Conservation (phyloP, 1,284 basidiomycete species). For the Afroboletus lepidellus region DNA sequence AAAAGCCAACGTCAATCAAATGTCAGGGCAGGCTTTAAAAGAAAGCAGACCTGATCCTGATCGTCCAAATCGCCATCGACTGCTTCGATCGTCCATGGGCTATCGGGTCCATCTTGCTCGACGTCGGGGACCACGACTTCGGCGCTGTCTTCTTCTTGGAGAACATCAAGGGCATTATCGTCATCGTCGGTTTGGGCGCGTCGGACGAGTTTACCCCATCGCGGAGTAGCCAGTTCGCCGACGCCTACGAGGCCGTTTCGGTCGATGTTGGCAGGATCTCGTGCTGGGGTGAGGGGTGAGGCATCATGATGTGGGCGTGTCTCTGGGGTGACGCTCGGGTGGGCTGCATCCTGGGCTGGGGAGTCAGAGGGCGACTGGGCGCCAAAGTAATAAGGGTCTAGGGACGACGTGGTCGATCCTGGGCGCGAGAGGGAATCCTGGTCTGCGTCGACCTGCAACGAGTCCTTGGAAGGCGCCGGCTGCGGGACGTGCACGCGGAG, state of each 20-base stretch:
- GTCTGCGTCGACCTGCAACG: conserved; percentile 32
- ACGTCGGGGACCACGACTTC: conserved; percentile 42
- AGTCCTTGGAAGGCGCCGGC: conserved; percentile 17
- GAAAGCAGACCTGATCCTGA: conserved; percentile 54
- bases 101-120: conserved; percentile 56
- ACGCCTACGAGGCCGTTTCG: conserved; percentile 88
- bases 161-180: conserved; percentile 30
- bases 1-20: conserved; percentile 20
- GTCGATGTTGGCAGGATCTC: conserved; percentile 83
- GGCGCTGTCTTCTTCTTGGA: conserved; percentile 45
- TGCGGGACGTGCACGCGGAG: conserved; percentile 28
- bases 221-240: conserved; percentile 95
- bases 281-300: conserved; percentile 73
- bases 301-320: conserved; percentile 46
- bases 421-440: conserved; percentile 44
- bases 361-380: conserved; percentile 62
- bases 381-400: conserved; percentile 83
- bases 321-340: conserved; percentile 44
- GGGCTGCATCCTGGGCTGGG: conserved; percentile 37
- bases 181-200: conserved; percentile 34
- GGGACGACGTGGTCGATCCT: conserved; percentile 68
- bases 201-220: conserved; percentile 64
- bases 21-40: conserved; percentile 1
- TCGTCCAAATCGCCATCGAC: conserved; percentile 75
- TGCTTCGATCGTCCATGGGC: conserved; percentile 85